Evolutionary conservation across 2,329 filamentous ascomycete genomes (phyloP).

Genomic region (Hymenoscyphus fraxineus): DNA sequence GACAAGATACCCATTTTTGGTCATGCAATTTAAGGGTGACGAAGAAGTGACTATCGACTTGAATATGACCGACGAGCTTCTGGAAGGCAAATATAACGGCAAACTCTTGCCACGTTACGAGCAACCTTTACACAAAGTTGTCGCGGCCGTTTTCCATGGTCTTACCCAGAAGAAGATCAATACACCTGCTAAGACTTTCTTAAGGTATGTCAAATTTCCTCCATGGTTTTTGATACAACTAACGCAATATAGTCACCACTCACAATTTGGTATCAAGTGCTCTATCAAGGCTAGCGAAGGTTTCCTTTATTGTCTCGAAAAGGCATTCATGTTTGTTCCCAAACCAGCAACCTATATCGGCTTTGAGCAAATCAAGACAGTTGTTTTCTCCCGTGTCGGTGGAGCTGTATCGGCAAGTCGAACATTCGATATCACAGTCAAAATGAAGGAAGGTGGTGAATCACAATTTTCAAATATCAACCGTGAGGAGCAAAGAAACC

Average conservation of each 20-base stretch:
- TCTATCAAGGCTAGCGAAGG: slow-evolving; percentile 99
- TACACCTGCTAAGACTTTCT: slow-evolving; percentile 89
- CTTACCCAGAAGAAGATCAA: slow-evolving; percentile 94
- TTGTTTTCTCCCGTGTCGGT: slow-evolving; percentile 94
- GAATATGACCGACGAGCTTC: slow-evolving; percentile 88
- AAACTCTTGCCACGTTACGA: slow-evolving; percentile 89
- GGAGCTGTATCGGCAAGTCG: slow-evolving; percentile 90
- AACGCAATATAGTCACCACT: slow-evolving; percentile 64
- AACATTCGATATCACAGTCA: slow-evolving; percentile 95
- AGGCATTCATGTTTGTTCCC: slow-evolving; percentile 98
- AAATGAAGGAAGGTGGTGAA: slow-evolving; percentile 81
- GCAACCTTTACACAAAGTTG: slow-evolving; percentile 86
- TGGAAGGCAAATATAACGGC: slow-evolving; percentile 83
- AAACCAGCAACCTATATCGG: slow-evolving; percentile 97
- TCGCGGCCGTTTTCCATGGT: slow-evolving; percentile 92
- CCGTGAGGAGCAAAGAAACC: slow-evolving; percentile 89
- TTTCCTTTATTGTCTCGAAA: slow-evolving; percentile 93
- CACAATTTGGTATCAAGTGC: slow-evolving; percentile 94
- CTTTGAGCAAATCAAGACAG: slow-evolving; percentile 85
- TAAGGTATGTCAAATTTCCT: slow-evolving; percentile 52
- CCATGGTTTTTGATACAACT: slow-evolving; percentile 5
- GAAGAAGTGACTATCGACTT: slow-evolving; percentile 95
- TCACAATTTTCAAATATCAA: slow-evolving; percentile 99
- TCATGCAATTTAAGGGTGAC: slow-evolving; percentile 98
- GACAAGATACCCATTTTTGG: slow-evolving; percentile 94